A percentile compares a stretch with the other conserved stretches of the same genome.
Evolutionary conservation across 805 yeast species (phyloP).

Genomic region (Wickerhamiella brachini): DNA sequence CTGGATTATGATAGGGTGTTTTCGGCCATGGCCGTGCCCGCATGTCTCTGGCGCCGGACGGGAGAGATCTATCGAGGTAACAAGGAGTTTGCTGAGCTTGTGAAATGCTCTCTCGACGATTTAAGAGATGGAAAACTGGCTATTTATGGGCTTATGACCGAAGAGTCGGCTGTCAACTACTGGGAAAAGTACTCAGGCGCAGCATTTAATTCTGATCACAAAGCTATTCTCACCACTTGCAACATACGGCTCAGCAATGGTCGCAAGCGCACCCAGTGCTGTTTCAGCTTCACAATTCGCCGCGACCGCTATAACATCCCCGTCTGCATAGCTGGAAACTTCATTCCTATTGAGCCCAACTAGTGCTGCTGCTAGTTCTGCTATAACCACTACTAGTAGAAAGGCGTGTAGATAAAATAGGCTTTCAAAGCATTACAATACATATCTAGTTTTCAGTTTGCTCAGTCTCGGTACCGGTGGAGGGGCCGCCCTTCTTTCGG

Average conservation of each 20-base stretch:
- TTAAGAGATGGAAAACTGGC: constrained; percentile 84
- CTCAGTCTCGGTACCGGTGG: not conserved
- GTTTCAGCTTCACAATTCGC: constrained; percentile 86
- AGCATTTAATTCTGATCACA: constrained; percentile 91
- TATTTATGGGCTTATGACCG: constrained; percentile 86
- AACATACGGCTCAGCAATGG: constrained; percentile 75
- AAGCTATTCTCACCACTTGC: constrained; percentile 88
- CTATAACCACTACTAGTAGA: too few relatives aligned
- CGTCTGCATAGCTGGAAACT: constrained; percentile 89
- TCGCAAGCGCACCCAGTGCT: constrained; percentile 64
- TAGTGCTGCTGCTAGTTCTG: too few relatives aligned
- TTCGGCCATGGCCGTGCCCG: constrained; percentile 95
- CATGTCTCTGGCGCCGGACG: constrained; percentile 92
- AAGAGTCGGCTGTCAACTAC: constrained; percentile 88
- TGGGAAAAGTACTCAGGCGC: constrained; percentile 97
- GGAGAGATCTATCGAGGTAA: constrained; percentile 94
- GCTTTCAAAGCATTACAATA: not conserved
- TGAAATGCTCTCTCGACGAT: constrained; percentile 81
- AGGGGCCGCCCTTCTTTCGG: constrained; percentile 8
- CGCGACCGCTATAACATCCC: constrained; percentile 91
- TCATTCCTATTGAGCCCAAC: constrained; percentile 53
- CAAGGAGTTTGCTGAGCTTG: constrained; percentile 88
- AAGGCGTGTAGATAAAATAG: not conserved
- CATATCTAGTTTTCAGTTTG: not conserved
- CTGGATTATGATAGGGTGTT: constrained; percentile 89